These are phyloP conservation scores for Lepiota venenata DNA, from an alignment of 768 basidiomycete genomes.

Conservation along the genomic window DNA sequence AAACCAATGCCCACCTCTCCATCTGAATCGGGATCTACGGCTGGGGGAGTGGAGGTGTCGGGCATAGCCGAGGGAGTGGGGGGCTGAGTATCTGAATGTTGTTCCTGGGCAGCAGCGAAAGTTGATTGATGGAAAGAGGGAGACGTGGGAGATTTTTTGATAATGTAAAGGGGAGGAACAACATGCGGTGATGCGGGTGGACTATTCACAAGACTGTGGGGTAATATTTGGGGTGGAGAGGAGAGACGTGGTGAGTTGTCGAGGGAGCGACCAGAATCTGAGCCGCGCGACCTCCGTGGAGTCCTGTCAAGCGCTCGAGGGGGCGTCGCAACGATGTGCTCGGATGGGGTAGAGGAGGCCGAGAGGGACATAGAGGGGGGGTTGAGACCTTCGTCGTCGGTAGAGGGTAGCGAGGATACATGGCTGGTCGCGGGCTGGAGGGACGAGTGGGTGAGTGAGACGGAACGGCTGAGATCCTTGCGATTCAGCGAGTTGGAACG, in stretches of 20 bases:
- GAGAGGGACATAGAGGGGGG: slow-evolving; percentile 8
- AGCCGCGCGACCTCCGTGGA: not conserved
- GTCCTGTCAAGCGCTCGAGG: not conserved
- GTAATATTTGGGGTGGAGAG: not conserved
- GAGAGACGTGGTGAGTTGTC: not conserved
- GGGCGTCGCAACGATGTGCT: not conserved
- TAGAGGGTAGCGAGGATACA: not conserved
- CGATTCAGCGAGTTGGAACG: not conserved
- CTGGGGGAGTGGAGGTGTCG: slow-evolving; percentile 19
- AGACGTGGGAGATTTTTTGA: slow-evolving; percentile 22
- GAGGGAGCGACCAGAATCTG: not conserved
- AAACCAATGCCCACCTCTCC: slow-evolving; percentile 69
- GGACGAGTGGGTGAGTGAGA: not conserved
- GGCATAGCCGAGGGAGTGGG: slow-evolving; percentile 13
- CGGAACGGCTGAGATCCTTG: slow-evolving; percentile 1
- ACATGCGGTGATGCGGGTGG: not conserved
- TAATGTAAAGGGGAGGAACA: slow-evolving; percentile 23
- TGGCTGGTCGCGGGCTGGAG: not conserved
- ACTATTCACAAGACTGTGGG: not conserved
- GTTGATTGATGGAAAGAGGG: not conserved
- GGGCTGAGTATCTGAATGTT: slow-evolving; percentile 5
- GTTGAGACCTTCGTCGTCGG: not conserved
- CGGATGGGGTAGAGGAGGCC: slow-evolving; percentile 5
- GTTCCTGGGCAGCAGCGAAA: slow-evolving; percentile 10
- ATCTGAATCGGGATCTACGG: slow-evolving; percentile 42